A percentile compares a stretch with the other conserved stretches of the same genome.
These are phyloP conservation scores for Fremontodendron californicum DNA, from an alignment of 345 rosid species.

Conservation along the genomic window DNA sequence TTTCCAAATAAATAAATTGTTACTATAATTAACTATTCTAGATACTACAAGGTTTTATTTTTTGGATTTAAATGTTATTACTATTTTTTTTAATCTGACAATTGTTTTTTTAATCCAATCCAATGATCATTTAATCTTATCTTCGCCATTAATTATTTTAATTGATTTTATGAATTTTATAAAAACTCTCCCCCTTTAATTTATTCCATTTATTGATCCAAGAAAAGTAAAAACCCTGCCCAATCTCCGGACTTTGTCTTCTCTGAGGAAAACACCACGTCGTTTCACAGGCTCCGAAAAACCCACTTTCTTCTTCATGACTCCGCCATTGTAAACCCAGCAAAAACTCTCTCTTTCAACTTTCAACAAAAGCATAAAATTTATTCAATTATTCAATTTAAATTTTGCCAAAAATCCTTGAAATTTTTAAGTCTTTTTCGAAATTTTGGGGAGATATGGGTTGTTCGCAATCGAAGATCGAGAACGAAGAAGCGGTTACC, in stretches of 20 bases:
- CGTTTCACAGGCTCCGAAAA: background rate
- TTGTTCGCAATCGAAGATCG: slow-evolving; percentile 88
- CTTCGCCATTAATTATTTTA: background rate
- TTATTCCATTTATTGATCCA: background rate
- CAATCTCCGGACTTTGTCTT: background rate
- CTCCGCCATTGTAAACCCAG: background rate
- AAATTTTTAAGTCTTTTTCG: background rate
- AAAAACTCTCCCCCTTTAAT: background rate
- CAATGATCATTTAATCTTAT: background rate
- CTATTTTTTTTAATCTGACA: no score
- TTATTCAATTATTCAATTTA: background rate
- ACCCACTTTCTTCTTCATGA: background rate
- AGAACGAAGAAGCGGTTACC: slow-evolving; percentile 82
- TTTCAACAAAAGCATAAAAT: background rate
- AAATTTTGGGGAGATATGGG: slow-evolving; percentile 48
- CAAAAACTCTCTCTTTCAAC: slow-evolving; percentile 1
- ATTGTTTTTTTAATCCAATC: background rate
- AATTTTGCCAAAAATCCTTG: background rate
- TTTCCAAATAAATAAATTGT: no score
- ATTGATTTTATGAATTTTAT: no score
- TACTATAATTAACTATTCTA: no score
- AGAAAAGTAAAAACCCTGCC: background rate
- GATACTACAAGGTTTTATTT: no score
- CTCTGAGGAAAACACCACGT: background rate
- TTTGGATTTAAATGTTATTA: no score